These are phyloP conservation scores for Rhodotorula kratochvilovae DNA, from an alignment of 768 basidiomycete species.

Conservation along the genomic window DNA sequence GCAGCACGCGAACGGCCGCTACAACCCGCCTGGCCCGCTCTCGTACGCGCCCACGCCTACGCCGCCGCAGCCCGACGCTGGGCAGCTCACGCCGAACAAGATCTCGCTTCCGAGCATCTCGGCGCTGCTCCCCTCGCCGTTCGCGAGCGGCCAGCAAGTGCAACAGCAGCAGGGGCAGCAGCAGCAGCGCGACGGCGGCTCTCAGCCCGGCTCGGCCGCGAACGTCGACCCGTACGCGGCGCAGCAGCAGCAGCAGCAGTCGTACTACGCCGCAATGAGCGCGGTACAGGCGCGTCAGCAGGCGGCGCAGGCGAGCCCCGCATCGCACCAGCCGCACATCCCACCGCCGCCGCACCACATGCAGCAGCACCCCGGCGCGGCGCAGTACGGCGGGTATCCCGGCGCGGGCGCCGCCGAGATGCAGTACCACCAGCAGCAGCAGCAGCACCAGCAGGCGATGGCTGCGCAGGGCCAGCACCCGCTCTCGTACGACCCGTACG, in stretches of 20 bases:
- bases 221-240: background rate
- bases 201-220: background rate
- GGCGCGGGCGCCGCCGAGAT: background rate
- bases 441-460: background rate
- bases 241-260: background rate
- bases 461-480: too few relatives aligned
- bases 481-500: slow-evolving; percentile 1
- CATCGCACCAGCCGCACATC: background rate
- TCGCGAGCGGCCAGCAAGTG: background rate
- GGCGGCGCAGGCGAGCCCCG: background rate
- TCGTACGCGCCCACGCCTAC: background rate
- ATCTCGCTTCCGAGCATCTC: slow-evolving; percentile 37
- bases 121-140: slow-evolving; percentile 17
- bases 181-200: background rate
- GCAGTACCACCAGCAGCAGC: background rate
- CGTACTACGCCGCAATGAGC: background rate
- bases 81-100: slow-evolving; percentile 15
- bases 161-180: background rate
- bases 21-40: background rate
- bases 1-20: background rate
- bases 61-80: background rate
- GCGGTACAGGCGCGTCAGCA: background rate
- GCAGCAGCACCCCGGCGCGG: background rate
- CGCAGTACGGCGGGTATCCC: background rate
- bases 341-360: too few relatives aligned